Evolutionary conservation across 495 filamentous ascomycete species (phyloP).

Genomic region (Trichoderma orchidacearum): DNA sequence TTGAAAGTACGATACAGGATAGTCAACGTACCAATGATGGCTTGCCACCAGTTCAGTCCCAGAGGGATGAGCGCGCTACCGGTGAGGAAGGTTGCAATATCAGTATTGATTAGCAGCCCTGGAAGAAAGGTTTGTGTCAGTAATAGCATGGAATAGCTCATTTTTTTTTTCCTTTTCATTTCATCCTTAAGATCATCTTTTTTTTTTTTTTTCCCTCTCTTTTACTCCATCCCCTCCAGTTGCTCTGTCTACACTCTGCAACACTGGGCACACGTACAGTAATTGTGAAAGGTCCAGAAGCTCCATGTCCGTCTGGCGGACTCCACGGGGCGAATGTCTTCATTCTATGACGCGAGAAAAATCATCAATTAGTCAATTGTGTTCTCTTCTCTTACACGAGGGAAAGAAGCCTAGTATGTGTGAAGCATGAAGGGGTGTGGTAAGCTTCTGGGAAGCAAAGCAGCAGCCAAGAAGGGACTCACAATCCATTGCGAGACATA

Average conservation of each 20-base stretch:
- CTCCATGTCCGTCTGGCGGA: not conserved
- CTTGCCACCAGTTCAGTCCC: conserved; percentile 17
- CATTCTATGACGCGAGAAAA: not conserved
- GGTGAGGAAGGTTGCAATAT: conserved; percentile 13
- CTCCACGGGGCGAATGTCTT: not conserved
- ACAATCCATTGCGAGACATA: not conserved
- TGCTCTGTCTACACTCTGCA: not conserved
- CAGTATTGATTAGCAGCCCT: conserved; percentile 13
- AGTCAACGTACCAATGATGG: conserved; percentile 10
- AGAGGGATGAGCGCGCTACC: conserved; percentile 15
- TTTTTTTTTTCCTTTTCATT: too few species aligned
- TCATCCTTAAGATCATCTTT: too few species aligned
- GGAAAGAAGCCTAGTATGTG: too few species aligned
- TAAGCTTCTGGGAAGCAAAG: too few species aligned
- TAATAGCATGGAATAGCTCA: not conserved
- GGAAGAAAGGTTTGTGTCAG: not conserved
- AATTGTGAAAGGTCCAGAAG: not conserved
- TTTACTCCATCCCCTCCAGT: not conserved
- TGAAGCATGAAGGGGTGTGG: too few species aligned
- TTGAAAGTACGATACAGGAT: conserved; percentile 5
- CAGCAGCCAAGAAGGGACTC: not conserved
- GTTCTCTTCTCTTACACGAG: not conserved
- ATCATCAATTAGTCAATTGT: not conserved
- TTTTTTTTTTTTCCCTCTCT: too few species aligned
- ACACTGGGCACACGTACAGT: not conserved